A percentile compares a stretch with the other conserved stretches of the same genome.
phyloP scores from a whole-genome alignment of 2,329 filamentous ascomycete genomes.

The Thielaviopsis populi region DNA sequence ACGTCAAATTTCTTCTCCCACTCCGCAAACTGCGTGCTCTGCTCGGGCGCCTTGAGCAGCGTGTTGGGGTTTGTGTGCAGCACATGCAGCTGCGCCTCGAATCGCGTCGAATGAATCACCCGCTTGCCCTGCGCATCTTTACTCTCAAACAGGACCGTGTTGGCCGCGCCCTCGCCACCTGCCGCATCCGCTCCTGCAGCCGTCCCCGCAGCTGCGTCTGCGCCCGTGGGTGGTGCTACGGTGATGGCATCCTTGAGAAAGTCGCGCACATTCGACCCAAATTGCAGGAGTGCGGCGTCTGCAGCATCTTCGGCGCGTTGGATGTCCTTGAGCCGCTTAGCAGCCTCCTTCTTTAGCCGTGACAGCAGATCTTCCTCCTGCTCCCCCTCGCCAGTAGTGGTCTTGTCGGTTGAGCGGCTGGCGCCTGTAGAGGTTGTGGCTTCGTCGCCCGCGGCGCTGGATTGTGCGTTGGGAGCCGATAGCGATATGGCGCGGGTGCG shows the following conservation, averaged over 20 bases:
- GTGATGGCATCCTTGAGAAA: conserved; percentile 84
- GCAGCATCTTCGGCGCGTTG: conserved; percentile 89
- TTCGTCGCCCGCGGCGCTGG: conserved; percentile 19
- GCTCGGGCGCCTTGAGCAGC: conserved; percentile 64
- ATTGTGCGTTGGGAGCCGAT: conserved; percentile 26
- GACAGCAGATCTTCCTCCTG: conserved; percentile 52
- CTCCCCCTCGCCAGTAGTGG: conserved; percentile 21
- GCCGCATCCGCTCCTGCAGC: not conserved
- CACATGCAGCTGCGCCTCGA: conserved; percentile 90
- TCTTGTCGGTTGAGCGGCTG: conserved; percentile 28
- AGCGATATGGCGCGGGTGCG: conserved; percentile 62
- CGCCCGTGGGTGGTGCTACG: conserved; percentile 57
- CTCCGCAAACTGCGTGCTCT: conserved; percentile 52
- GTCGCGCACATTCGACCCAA: conserved; percentile 76
- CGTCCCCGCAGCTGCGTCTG: conserved; percentile 25
- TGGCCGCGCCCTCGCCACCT: conserved; percentile 31
- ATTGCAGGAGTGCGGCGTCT: conserved; percentile 84
- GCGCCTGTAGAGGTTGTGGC: conserved; percentile 26
- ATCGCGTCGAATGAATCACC: conserved; percentile 84
- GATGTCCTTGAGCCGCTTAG: conserved; percentile 74
- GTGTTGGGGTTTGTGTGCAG: conserved; percentile 75
- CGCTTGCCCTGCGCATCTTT: conserved; percentile 81
- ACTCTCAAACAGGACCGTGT: conserved; percentile 74
- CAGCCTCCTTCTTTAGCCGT: conserved; percentile 59
- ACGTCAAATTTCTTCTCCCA: conserved; percentile 67